These are phyloP conservation scores for Chernovozyma aurita DNA, from an alignment of 1,139 yeast genomes.

Conservation along the genomic window DNA sequence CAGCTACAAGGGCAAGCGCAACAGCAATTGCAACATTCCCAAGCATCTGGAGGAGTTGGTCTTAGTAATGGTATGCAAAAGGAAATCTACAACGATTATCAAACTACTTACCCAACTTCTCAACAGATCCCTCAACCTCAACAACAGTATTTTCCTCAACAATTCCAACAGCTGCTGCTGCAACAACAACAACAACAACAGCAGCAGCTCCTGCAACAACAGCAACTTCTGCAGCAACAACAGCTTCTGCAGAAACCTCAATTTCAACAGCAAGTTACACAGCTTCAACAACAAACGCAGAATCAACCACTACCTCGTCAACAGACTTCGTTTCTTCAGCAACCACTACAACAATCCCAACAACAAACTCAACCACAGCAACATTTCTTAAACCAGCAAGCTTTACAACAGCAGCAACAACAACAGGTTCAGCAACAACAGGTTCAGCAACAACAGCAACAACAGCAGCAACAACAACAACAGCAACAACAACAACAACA, in stretches of 20 bases:
- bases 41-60: constrained; percentile 13
- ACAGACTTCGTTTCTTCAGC: constrained; percentile 9
- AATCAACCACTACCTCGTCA: constrained; percentile 12
- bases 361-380: constrained; percentile 14
- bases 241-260: constrained; percentile 12
- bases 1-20: constrained; percentile 10
- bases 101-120: constrained; percentile 25
- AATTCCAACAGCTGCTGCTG: background rate
- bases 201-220: constrained; percentile 1
- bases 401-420: constrained; percentile 19
- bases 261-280: background rate
- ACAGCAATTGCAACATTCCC: constrained; percentile 11
- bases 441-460: constrained; percentile 20
- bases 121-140: constrained; percentile 26
- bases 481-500: constrained; percentile 14
- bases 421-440: constrained; percentile 14
- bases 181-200: constrained; percentile 16
- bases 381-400: constrained; percentile 15
- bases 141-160: constrained; percentile 17
- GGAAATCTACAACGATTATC: constrained; percentile 25
- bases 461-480: constrained; percentile 17
- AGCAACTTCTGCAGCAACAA: constrained; percentile 14
- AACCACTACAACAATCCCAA: constrained; percentile 10
- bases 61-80: constrained; percentile 17
- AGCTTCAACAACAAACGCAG: constrained; percentile 12